These are phyloP conservation scores for Pleurotus giganteus DNA, from an alignment of 768 basidiomycete genomes.

Conservation along the genomic window DNA sequence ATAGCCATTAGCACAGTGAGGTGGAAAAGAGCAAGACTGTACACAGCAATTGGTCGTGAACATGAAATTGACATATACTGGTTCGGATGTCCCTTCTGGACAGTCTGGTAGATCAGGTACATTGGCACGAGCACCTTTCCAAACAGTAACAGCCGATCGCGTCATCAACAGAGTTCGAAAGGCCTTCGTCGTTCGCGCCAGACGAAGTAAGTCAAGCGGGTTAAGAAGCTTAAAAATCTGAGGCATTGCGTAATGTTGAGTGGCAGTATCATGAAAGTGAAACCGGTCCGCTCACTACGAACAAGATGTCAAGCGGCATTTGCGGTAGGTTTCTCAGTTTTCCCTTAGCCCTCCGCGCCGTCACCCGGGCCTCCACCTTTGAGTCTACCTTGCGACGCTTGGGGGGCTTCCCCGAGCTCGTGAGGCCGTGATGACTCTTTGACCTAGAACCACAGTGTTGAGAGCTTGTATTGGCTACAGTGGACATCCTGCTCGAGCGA, in stretches of 20 bases:
- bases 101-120: not conserved
- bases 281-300: no score
- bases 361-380: not conserved
- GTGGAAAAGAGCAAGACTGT: not conserved
- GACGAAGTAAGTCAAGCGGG: not conserved
- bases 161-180: not conserved
- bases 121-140: not conserved
- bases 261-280: no score
- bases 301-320: no score
- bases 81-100: not conserved
- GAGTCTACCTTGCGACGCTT: not conserved
- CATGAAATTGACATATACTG: not conserved
- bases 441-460: no score
- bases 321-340: not conserved
- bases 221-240: not conserved
- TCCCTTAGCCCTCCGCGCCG: not conserved
- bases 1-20: not conserved
- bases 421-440: no score
- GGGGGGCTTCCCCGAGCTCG: not conserved
- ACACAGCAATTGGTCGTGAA: not conserved
- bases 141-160: not conserved
- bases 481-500: no score
- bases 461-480: no score
- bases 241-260: no score
- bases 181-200: not conserved